Evolutionary conservation across 352 stramenopile genomes (phyloP), one percentile per base, ranked within the genome.

Genomic region (Phytophthora ramorum): DNA sequence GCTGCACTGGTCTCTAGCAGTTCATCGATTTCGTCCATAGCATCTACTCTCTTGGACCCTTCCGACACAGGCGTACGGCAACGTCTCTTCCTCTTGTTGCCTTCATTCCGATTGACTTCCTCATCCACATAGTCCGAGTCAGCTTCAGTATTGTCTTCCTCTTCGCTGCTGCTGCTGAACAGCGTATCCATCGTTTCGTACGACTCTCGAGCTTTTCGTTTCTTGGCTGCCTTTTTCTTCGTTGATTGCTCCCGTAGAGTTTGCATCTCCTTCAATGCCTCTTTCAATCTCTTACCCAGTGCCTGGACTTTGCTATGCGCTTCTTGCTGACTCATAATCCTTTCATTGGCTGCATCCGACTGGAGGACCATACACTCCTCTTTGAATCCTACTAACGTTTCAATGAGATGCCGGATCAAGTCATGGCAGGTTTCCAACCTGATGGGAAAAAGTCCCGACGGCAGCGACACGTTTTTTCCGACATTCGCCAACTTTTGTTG

Each of bases 91-190:
- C 48, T 53, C 49, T 67, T 63, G 4, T 20, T 45, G 24, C 43
- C 28, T 58, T 8, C 12, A 14, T 46, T 26, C 12, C 19, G 55
- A 22, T 52, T 37, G 17, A 76, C 64, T 30, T 85, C 68, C 12
- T 88, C 67, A 28, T 90, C 81, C 7, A 92, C 73, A 45, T 92
- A 92, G 44, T 94, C 86, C 0, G 86, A 81, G 37, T 92, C 84
- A 47, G 71, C 71, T 30, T 75, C 75, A 45, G 63, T 73, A 38
- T 89, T 75, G 13, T 85, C 80, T 0, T 75, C 76, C 22, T 92
- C 83, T 7, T 87, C 75, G 1, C 87, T 76, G 17, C 76, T 86
- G 49, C 78, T 89, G 38, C 73, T 85, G 41, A 80, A 84, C 37
- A 85, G 37, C 3, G 72, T 75, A 14, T 87, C 80, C 1, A 78